Conservation (phyloP, 768 basidiomycete species). For the Hygrocybe punicea region DNA sequence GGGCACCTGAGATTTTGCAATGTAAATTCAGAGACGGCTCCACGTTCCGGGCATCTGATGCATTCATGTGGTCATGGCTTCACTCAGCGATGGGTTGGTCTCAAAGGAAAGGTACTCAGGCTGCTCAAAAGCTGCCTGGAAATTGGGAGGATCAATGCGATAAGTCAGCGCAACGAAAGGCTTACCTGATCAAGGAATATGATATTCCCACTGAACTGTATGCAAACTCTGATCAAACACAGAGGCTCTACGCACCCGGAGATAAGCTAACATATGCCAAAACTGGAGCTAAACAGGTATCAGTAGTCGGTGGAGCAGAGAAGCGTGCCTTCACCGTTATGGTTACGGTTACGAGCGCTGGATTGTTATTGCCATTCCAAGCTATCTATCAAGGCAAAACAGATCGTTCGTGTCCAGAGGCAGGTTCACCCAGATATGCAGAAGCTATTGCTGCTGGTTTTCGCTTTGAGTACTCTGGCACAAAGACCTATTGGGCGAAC, state of each 20-base stretch:
- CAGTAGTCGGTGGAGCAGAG: constrained; percentile 35
- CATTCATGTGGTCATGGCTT: constrained; percentile 23
- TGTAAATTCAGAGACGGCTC: background rate
- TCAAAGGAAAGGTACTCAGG: constrained; percentile 25
- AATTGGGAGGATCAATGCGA: constrained; percentile 28
- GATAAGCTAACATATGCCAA: background rate
- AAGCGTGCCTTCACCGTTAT: constrained; percentile 41
- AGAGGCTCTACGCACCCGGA: background rate
- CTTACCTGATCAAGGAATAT: background rate
- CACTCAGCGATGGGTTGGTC: constrained; percentile 24
- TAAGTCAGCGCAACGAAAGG: background rate
- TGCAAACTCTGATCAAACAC: too few species aligned
- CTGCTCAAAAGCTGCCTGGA: constrained; percentile 33
- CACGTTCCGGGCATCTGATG: constrained; percentile 15
- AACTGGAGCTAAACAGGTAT: too few species aligned
- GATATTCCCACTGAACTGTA: too few species aligned
- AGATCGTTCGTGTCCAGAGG: constrained; percentile 19
- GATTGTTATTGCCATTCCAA: constrained; percentile 28
- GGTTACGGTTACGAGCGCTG: constrained; percentile 28
- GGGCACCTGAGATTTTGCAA: background rate
- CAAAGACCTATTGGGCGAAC: constrained; percentile 12
- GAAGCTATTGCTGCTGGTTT: constrained; percentile 16
- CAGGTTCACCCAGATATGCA: constrained; percentile 9
- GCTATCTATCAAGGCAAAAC: constrained; percentile 7
- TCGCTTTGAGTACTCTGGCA: constrained; percentile 13